Base-by-base conservation (phyloP, 2,329 filamentous ascomycete species). In the Talaromyces rugulosus region DNA sequence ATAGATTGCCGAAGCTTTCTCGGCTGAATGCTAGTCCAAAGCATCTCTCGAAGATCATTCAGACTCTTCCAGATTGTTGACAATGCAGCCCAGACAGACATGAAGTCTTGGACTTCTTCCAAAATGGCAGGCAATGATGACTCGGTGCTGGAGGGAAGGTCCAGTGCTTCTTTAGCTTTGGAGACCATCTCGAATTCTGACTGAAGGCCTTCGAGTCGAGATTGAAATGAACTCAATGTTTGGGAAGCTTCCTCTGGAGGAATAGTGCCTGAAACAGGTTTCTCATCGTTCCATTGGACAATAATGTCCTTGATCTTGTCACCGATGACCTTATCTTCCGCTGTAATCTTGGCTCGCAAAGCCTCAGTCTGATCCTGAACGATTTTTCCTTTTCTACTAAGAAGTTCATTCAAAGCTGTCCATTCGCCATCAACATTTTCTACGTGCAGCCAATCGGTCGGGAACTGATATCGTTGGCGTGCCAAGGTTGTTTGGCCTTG, bases 71-170 rank as follows among this genome's bases (percentile, higher is more conserved):
- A 99, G 65, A 99, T 96, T 5, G 93, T 96, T 28, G 92, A 94
- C 56, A 99, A 81, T 56, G 91, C 94, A 34, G 94, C 91, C 95
- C 95, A 99, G 9, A 99, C 95, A 23, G 94, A 97, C 78, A 96
- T 96, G 80, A 99, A 99, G 76, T 99, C 95, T 65, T 96, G 92
- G 2, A 99, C 92, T 78, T 99, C 95, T 74, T 98, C 94, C 16
- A 98, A 82, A 8, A 97, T 90, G 30, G 89, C 85, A n/a, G 86
- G 83, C 27, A 99, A 85, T n/a, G 89, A 87, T 58, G 89, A 90
- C 68, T 96, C 91, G 0, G 89, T 82, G 60, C 87, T 90, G 2
- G 90, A 85, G 3, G 94, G 90, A 50, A 99, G 84, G 72, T 96
- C 92, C 50, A 99, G 87, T 4, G 95, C 95, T 75, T 99, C 95